Percentiles rank a stretch among this genome's conserved stretches.
Conservation (phyloP, 768 basidiomycete species). For the Sarcomyxa edulis region DNA sequence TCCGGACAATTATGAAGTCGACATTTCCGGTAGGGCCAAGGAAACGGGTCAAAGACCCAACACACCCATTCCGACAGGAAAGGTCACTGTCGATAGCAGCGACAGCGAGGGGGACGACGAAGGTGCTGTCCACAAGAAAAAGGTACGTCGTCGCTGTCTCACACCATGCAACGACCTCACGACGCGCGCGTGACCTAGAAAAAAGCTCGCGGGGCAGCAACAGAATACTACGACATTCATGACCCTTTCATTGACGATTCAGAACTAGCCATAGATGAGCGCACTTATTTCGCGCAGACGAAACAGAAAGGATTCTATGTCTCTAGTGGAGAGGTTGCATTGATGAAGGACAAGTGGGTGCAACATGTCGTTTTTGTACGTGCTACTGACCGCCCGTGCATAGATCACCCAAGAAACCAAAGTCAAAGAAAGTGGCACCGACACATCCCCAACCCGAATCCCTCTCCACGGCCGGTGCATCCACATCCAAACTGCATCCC, state of each 20-base stretch:
- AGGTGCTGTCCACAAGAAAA: constrained; percentile 28
- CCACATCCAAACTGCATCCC: not conserved
- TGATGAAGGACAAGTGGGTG: constrained; percentile 71
- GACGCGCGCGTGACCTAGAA: too few relatives aligned
- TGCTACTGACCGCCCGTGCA: constrained; percentile 8
- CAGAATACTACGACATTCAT: constrained; percentile 86
- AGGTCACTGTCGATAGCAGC: constrained; percentile 53
- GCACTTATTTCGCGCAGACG: constrained; percentile 87
- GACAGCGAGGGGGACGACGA: constrained; percentile 41
- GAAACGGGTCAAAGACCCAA: constrained; percentile 59
- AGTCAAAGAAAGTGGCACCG: constrained; percentile 66
- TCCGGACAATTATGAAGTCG: constrained; percentile 70
- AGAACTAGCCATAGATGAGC: constrained; percentile 84
- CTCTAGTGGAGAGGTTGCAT: constrained; percentile 79
- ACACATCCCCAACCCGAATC: constrained; percentile 17
- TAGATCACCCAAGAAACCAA: constrained; percentile 67
- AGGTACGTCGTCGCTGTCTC: too few relatives aligned
- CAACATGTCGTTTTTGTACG: not conserved
- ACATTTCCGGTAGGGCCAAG: constrained; percentile 53
- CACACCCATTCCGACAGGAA: constrained; percentile 43
- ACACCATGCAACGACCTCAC: too few relatives aligned
- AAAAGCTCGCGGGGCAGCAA: too few relatives aligned
- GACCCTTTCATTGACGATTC: constrained; percentile 99
- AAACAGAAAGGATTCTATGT: constrained; percentile 94
- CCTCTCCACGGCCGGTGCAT: constrained; percentile 2